Base-by-base conservation (phyloP, 331 rosid genomes). In the Pyrus hybrid region DNA sequence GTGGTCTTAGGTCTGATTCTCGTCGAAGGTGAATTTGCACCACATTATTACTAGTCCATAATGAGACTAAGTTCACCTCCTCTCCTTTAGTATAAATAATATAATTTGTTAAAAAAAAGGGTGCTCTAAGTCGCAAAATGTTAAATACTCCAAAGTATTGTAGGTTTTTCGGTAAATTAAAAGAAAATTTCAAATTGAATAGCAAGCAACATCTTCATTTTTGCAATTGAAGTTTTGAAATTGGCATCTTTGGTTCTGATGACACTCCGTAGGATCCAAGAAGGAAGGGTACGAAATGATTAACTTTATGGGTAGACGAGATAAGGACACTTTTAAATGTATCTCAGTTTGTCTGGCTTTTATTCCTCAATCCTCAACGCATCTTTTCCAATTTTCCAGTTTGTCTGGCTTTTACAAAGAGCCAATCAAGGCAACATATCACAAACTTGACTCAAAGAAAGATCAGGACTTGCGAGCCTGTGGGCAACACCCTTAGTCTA, bases 101-200 rank as follows among this genome's bases (percentile, higher is more conserved):
- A 43, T 43, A 0, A 2, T 43, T 43, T 43, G 49, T 43, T 12
- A 1, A 12, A 43, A 12, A 11, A 12, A 41, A 3, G 0, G 0
- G 4, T 17, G 56, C 21, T 49, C 11, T 3, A 1, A 51, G 22
- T 51, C 22, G 1, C 11, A 6, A 18, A 51, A 7, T 53, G 8
- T 53, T 18, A 51, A 51, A 18, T 51, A 51, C 22, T 18, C 21
- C 0, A 0, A 0, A 51, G 2, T 17, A 51, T 7, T 17, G 3
- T 49, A 49, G 1, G 0, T 6, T 49, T 49, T 51, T 17, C 2
- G 10, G 10, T 51, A 51, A 51, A 51, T 51, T 51, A 43, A 11
- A 43, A 12, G 49, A 3, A 43, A 17, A 7, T 51, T 49, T 49
- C 56, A 49, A 14, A 49, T 14, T 49, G 20, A 49, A 49, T 5